These are phyloP conservation scores for Malus hybrid DNA, from an alignment of 331 rosid species.

Conservation along the genomic window DNA sequence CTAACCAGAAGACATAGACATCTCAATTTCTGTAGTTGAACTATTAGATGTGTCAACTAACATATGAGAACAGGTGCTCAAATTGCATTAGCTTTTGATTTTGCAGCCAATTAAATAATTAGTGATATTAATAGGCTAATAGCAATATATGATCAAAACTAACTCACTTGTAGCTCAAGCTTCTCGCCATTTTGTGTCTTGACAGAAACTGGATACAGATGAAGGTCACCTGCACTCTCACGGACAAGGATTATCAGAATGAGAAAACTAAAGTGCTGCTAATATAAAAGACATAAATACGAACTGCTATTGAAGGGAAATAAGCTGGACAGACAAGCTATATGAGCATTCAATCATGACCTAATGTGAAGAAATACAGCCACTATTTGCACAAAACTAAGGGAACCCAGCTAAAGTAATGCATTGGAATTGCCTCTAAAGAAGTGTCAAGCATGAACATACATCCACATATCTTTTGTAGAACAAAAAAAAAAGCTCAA, in stretches of 20 bases:
- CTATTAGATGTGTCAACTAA: neutral
- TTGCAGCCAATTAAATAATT: neutral
- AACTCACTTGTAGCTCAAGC: conserved; percentile 91
- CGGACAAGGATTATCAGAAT: neutral
- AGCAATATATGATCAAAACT: conserved; percentile 1
- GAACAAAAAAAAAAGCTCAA: neutral
- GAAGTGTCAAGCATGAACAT: neutral
- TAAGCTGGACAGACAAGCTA: neutral
- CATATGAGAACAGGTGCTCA: neutral
- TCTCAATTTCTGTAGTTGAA: conserved; percentile 6
- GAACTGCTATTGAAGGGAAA: neutral
- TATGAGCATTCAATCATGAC: neutral
- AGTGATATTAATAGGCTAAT: neutral
- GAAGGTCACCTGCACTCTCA: conserved; percentile 78
- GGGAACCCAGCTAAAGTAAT: neutral
- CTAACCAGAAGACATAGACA: neutral
- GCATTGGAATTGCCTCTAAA: neutral
- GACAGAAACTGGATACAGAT: conserved; percentile 78
- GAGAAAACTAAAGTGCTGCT: neutral
- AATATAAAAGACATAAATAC: neutral
- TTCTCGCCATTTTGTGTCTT: conserved; percentile 90
- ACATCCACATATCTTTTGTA: neutral
- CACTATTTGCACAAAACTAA: neutral
- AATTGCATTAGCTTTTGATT: neutral
- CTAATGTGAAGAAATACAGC: neutral